Conservation (phyloP, 1,139 yeast species). For the Yamadazyma friedrichii region DNA sequence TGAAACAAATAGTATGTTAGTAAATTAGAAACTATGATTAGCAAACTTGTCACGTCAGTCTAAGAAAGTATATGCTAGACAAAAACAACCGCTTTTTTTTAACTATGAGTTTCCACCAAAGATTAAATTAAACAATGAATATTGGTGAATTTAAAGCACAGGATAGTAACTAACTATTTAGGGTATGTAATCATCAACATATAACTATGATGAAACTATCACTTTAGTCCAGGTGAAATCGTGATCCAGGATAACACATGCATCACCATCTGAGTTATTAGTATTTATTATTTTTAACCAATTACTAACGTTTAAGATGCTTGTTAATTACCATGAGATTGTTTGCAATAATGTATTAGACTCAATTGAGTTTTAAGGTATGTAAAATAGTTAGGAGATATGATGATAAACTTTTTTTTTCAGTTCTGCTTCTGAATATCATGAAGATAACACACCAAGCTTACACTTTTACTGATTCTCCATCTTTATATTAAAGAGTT, state of each 20-base stretch:
- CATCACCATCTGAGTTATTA: conserved; percentile 80
- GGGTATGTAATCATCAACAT: too few species aligned
- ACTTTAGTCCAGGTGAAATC: conserved; percentile 60
- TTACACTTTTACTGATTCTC: conserved; percentile 3
- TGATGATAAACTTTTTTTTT: conserved; percentile 59
- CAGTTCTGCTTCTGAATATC: conserved; percentile 88
- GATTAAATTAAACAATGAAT: background rate
- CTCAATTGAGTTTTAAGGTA: conserved; percentile 1
- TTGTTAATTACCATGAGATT: too few species aligned
- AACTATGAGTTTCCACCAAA: conserved; percentile 1
- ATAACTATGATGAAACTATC: conserved; percentile 36
- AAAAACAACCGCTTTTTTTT: conserved; percentile 55
- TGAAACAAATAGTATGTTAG: conserved; percentile 4
- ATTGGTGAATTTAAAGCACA: background rate
- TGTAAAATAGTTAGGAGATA: conserved; percentile 4
- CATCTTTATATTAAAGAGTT: background rate
- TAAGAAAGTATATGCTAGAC: conserved; percentile 73
- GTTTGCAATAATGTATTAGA: background rate
- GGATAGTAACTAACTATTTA: too few species aligned
- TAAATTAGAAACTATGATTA: conserved; percentile 2
- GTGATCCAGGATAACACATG: conserved; percentile 73
- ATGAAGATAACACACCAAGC: conserved; percentile 5
- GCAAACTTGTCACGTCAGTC: conserved; percentile 16
- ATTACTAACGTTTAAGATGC: background rate
- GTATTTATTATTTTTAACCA: conserved; percentile 3